phyloP scores from a whole-genome alignment of 2,329 filamentous ascomycete genomes.

The Cladophialophora exuberans region DNA sequence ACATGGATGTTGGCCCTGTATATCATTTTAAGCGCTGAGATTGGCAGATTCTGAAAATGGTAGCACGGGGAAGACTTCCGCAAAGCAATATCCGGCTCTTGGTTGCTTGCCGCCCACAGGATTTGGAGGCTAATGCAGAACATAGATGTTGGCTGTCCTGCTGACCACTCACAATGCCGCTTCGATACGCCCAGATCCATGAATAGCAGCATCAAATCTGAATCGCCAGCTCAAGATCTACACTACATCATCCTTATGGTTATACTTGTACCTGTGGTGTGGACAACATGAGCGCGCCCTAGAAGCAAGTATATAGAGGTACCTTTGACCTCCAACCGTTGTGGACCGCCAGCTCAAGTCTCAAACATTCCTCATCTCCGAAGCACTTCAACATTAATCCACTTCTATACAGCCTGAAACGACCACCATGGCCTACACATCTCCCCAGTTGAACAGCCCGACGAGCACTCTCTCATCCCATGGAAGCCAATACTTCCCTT shows the following conservation, averaged over 20 bases:
- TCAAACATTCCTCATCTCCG: neutral
- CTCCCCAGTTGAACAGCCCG: neutral
- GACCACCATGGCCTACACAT: conserved; percentile 7
- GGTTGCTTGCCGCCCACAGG: neutral
- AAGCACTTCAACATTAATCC: neutral
- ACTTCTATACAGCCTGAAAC: neutral
- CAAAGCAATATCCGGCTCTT: conserved; percentile 2
- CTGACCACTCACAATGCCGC: neutral
- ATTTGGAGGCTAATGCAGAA: neutral
- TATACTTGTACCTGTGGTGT: neutral
- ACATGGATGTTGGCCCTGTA: neutral
- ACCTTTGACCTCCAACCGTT: neutral
- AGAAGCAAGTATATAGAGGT: conserved; percentile 7
- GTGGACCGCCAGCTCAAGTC: neutral
- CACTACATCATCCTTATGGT: neutral
- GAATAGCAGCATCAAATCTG: conserved; percentile 8
- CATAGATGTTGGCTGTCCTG: neutral
- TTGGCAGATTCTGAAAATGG: neutral
- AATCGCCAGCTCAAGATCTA: neutral
- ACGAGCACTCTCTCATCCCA: conserved; percentile 9
- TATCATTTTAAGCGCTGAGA: conserved; percentile 1
- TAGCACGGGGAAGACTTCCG: neutral
- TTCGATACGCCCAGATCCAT: neutral
- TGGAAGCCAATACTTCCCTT: conserved; percentile 2
- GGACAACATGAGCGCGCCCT: too few species aligned